Evolutionary conservation across 2,329 filamentous ascomycete species (phyloP).

Genomic region (Phaeoacremonium minimum): DNA sequence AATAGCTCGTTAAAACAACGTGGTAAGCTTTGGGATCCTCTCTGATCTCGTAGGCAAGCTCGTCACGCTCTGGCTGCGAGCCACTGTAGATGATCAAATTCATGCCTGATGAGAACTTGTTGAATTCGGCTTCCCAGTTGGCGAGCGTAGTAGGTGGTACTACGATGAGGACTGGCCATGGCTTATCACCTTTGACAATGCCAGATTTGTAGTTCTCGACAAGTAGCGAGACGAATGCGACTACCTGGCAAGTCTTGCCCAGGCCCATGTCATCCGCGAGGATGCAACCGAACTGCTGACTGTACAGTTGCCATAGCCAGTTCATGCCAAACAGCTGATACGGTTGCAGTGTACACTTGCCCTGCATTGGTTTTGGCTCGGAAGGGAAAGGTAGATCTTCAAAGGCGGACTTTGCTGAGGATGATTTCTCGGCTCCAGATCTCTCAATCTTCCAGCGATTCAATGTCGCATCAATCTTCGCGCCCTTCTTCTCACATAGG

Average conservation of each 20-base stretch:
- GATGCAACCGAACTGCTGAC: constrained; percentile 78
- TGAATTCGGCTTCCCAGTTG: constrained; percentile 92
- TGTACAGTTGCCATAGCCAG: constrained; percentile 84
- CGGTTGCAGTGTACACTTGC: constrained; percentile 76
- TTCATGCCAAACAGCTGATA: constrained; percentile 94
- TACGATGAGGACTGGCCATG: constrained; percentile 76
- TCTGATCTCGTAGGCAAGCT: constrained; percentile 63
- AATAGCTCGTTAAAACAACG: constrained; percentile 56
- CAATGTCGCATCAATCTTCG: constrained; percentile 42
- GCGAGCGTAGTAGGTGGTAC: constrained; percentile 92
- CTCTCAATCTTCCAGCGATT: constrained; percentile 44
- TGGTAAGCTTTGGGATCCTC: constrained; percentile 62
- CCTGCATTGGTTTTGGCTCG: constrained; percentile 75
- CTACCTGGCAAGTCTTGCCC: constrained; percentile 96
- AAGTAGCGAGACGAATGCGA: constrained; percentile 82
- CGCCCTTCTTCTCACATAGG: constrained; percentile 69
- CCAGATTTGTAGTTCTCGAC: constrained; percentile 53
- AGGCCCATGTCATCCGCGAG: constrained; percentile 96
- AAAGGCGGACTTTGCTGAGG: constrained; percentile 20
- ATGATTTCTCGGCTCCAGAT: constrained; percentile 33
- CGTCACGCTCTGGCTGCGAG: constrained; percentile 59
- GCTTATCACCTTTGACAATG: constrained; percentile 24
- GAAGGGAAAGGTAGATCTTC: constrained; percentile 40
- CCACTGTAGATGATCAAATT: constrained; percentile 70
- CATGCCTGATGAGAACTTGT: constrained; percentile 76